Evolutionary conservation across 2,329 filamentous ascomycete genomes (phyloP).

Genomic region (Alternaria incomplexa): DNA sequence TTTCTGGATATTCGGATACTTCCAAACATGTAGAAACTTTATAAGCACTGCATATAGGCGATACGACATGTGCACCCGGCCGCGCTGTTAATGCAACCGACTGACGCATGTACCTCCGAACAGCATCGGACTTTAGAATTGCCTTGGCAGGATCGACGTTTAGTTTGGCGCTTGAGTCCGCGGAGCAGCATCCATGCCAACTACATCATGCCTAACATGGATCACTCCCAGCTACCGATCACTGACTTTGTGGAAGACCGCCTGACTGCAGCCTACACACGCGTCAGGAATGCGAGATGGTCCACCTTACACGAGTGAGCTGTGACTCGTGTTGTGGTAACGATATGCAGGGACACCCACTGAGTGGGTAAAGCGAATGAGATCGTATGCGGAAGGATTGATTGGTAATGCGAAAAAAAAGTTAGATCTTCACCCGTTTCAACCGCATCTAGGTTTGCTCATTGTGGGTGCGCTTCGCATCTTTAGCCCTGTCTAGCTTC

Average conservation of each 20-base stretch:
- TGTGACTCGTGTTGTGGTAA: constrained; percentile 2
- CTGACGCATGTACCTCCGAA: background rate
- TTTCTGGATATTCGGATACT: background rate
- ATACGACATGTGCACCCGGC: background rate
- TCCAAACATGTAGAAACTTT: background rate
- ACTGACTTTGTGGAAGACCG: background rate
- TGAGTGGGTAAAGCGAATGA: background rate
- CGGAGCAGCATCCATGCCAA: background rate
- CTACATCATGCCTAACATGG: background rate
- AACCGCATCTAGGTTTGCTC: background rate
- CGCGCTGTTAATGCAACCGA: constrained; percentile 8
- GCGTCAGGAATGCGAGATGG: background rate
- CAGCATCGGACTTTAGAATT: background rate
- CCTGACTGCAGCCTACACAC: background rate
- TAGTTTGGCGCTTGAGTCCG: background rate
- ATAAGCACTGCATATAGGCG: constrained; percentile 8
- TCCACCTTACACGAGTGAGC: background rate
- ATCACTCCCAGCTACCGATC: background rate
- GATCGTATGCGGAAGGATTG: background rate
- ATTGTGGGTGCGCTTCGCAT: background rate
- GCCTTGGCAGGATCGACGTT: constrained; percentile 10
- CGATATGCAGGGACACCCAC: constrained; percentile 7
- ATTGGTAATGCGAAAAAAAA: constrained; percentile 11
- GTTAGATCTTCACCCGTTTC: background rate
- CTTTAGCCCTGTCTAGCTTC: constrained; percentile 4